Evolutionary conservation across 78 protist genomes (phyloP), one percentile per base, ranked within the genome.

Genomic region (Diacronema lutheri): DNA sequence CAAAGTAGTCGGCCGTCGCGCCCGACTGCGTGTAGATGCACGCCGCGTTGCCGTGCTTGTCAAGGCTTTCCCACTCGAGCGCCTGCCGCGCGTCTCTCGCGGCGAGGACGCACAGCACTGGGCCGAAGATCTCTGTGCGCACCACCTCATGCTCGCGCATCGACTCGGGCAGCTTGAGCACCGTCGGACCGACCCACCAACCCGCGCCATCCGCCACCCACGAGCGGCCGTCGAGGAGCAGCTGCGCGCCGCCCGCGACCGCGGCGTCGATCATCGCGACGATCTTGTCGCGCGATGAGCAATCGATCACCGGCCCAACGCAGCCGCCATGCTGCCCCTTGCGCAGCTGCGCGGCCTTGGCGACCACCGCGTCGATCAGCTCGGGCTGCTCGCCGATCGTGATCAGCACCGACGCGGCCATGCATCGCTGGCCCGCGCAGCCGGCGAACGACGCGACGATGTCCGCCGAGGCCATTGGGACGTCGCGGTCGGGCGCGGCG

Each of bases 1-100:
- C 3, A 7, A 65, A 65, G 44, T 33, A 65, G 44, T 65, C 72
- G 33, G 72, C 72, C 33, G 33, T 65, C 35, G 33, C 72, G 33
- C 72, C 72, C 72, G 72, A 35, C 72, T n/a, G 33, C 35, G 72
- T 65, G 35, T 65, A 65, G 35, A 65, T 65, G 72, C 72, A 65
- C 33, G 72, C 72, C 14, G 72, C 72, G 35, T 65, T 65, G 20
- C 72, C 72, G 35, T 65, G 35, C 33, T 3, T 3, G 35, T 65
- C 35, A 7, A 6, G 14, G 72, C 7, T 65, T 7, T 65, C 72
- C 14, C 3, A 9, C 33, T n/a, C 35, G 33, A 65, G 33, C 35
- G 72, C 72, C 35, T 65, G 20, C 35, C 7, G 3, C 35, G 44
- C 44, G 7, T 65, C 72, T 7, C 7, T 65, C 44, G 44, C 33